Conservation (phyloP, 2,329 filamentous ascomycete genomes). For the Neonectria hederae region DNA sequence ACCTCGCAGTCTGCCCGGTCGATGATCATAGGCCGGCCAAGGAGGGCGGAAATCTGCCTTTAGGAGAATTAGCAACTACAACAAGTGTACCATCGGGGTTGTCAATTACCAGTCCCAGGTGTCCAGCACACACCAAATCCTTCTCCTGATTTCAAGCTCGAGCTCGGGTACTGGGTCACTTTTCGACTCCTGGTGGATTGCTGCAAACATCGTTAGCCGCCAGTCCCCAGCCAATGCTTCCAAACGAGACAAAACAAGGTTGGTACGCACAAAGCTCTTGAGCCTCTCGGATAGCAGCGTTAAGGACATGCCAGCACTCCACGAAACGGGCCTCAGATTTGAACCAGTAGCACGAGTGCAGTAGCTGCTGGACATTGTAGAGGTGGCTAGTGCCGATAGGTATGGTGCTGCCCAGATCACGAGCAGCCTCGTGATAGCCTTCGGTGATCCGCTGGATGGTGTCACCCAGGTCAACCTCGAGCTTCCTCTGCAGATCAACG, state of each 20-base stretch:
- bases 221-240: not conserved
- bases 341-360: conserved; percentile 52
- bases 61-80: not conserved
- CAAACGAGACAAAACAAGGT: too few relatives aligned
- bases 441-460: conserved; percentile 44
- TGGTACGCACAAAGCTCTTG: conserved; percentile 46
- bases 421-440: conserved; percentile 46
- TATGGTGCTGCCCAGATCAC: conserved; percentile 46
- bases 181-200: conserved; percentile 45
- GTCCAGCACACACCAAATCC: conserved; percentile 50
- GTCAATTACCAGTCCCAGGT: conserved; percentile 50
- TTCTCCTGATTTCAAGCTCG: conserved; percentile 49
- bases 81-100: not conserved
- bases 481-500: conserved; percentile 42
- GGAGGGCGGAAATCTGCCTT: conserved; percentile 50
- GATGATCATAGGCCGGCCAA: conserved; percentile 48
- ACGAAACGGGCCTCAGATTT: conserved; percentile 49
- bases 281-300: conserved; percentile 48
- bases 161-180: conserved; percentile 44
- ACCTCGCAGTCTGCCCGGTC: conserved; percentile 47
- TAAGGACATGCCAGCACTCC: conserved; percentile 51
- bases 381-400: conserved; percentile 47
- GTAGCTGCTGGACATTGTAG: conserved; percentile 47
- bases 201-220: conserved; percentile 31
- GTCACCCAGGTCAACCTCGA: conserved; percentile 46